Conservation (phyloP, 1,284 basidiomycete genomes). For the Neonothopanus nambi region DNA sequence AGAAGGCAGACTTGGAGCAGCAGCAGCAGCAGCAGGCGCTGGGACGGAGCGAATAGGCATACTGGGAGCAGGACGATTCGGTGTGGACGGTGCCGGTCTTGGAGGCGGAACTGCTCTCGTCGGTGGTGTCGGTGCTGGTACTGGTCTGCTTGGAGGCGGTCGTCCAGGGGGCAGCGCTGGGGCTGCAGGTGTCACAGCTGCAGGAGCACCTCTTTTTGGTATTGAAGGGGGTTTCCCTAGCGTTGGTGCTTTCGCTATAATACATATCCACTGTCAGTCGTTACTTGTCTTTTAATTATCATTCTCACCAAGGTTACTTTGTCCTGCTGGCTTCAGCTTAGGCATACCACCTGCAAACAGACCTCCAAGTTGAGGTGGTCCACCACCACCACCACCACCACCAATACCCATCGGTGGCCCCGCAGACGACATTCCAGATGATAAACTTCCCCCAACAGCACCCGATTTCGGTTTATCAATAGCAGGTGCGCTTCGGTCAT, state of each 20-base stretch:
- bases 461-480: conserved; percentile 55
- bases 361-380: conserved; percentile 79
- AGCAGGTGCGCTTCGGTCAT: conserved; percentile 77
- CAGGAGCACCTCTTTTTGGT: conserved; percentile 46
- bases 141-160: conserved; percentile 19
- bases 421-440: conserved; percentile 28
- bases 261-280: neutral
- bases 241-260: conserved; percentile 59
- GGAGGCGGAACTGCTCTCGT: conserved; percentile 30
- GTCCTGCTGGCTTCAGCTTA: conserved; percentile 78
- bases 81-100: conserved; percentile 13
- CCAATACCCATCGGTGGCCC: conserved; percentile 28
- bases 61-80: conserved; percentile 30
- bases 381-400: conserved; percentile 36
- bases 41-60: conserved; percentile 32
- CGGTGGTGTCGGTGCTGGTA: conserved; percentile 30
- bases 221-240: conserved; percentile 70
- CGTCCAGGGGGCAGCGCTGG: conserved; percentile 27
- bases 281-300: neutral
- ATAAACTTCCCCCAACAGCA: conserved; percentile 37
- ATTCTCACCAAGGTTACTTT: conserved; percentile 53
- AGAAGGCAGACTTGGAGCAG: conserved; percentile 30
- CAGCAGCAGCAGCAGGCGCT: conserved; percentile 25
- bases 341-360: conserved; percentile 92
- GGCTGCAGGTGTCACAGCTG: conserved; percentile 26